These are phyloP conservation scores for Starmerella geochares DNA, from an alignment of 805 yeast genomes.

Conservation along the genomic window DNA sequence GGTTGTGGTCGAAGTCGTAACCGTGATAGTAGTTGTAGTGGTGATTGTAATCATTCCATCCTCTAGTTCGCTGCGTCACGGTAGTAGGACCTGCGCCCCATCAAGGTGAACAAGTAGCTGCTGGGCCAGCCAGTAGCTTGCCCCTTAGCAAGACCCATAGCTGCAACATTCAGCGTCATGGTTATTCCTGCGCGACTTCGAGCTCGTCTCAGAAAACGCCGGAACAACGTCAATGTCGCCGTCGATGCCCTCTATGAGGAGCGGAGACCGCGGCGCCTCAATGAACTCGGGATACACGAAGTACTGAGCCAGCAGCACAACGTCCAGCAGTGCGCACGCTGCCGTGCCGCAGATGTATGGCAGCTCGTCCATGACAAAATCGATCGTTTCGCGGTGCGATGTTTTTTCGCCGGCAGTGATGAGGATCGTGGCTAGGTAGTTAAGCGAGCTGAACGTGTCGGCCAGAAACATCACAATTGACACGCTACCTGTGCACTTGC, in stretches of 20 bases:
- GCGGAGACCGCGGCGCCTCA: neutral
- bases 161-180: too few species aligned
- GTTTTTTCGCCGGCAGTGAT: slow-evolving; percentile 22
- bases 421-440: slow-evolving; percentile 27
- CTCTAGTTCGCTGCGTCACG: too few species aligned
- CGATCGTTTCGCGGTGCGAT: slow-evolving; percentile 16
- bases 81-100: too few species aligned
- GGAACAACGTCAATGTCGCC: neutral
- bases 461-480: slow-evolving; percentile 28
- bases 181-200: neutral
- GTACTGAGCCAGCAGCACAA: slow-evolving; percentile 27
- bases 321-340: slow-evolving; percentile 25
- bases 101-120: too few species aligned
- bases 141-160: too few species aligned
- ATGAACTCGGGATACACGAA: slow-evolving; percentile 21
- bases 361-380: slow-evolving; percentile 27
- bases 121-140: too few species aligned
- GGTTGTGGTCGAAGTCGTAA: too few species aligned
- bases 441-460: slow-evolving; percentile 26
- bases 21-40: too few species aligned
- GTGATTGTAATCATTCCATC: too few species aligned
- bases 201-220: neutral
- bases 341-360: slow-evolving; percentile 29
- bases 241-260: neutral
- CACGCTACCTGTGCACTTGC: slow-evolving; percentile 37